These are phyloP conservation scores for Nicotiana tabacum DNA, from an alignment of 257 asterid genomes.

Conservation along the genomic window DNA sequence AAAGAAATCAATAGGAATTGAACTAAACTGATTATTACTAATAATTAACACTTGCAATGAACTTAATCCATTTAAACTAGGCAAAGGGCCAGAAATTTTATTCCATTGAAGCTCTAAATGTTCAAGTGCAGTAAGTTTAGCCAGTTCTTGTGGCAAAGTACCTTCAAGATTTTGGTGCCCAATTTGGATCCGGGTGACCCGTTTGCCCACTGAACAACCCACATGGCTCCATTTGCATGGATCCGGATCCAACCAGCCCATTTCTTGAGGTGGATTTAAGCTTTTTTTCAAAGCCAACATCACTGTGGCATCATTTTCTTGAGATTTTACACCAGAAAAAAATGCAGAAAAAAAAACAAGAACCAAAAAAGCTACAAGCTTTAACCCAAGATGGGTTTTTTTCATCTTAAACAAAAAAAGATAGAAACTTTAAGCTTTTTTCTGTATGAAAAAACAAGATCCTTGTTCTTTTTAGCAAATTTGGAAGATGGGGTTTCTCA, in stretches of 20 bases:
- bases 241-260: conserved; percentile 77
- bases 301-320: conserved; percentile 44
- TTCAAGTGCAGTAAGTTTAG: conserved; percentile 50
- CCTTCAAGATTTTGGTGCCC: conserved; percentile 59
- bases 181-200: conserved; percentile 78
- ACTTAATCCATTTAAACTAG: conserved; percentile 51
- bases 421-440: not conserved
- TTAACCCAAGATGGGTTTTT: conserved; percentile 31
- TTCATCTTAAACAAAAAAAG: not conserved
- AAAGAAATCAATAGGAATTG: conserved; percentile 68
- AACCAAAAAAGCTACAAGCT: conserved; percentile 37
- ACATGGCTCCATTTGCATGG: conserved; percentile 70
- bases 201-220: conserved; percentile 41
- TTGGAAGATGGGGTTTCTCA: too few relatives aligned
- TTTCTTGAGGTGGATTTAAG: conserved; percentile 43
- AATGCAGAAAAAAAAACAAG: conserved; percentile 31
- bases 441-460: not conserved
- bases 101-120: conserved; percentile 78
- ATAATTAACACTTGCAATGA: conserved; percentile 59
- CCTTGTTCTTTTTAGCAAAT: not conserved
- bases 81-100: conserved; percentile 73
- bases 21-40: conserved; percentile 53
- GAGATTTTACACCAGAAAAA: conserved; percentile 29
- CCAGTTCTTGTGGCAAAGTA: conserved; percentile 56
- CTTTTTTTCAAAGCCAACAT: conserved; percentile 66